These are phyloP conservation scores for Fusarium pseudoanthophilum DNA, from an alignment of 2,329 filamentous ascomycete genomes.

Conservation along the genomic window DNA sequence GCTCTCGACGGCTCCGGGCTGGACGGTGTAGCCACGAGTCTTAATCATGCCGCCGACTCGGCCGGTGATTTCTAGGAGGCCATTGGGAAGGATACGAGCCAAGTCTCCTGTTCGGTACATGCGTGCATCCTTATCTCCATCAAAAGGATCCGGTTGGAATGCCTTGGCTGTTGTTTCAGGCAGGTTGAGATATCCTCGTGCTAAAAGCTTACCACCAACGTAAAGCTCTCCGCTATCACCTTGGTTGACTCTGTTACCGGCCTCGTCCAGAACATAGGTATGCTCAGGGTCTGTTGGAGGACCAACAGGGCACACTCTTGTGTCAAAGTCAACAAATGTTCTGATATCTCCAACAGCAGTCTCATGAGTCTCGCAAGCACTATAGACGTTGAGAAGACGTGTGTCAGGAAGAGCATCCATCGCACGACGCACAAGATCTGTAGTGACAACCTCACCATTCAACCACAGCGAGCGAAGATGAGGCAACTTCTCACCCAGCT, in stretches of 20 bases:
- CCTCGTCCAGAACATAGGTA: slow-evolving; percentile 78
- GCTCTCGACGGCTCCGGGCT: slow-evolving; percentile 80
- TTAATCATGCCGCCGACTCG: slow-evolving; percentile 85
- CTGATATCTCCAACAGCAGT: slow-evolving; percentile 80
- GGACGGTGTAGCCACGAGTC: slow-evolving; percentile 80
- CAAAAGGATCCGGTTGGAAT: slow-evolving; percentile 75
- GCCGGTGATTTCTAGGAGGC: slow-evolving; percentile 78
- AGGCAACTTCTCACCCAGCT: slow-evolving; percentile 71
- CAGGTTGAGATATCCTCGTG: slow-evolving; percentile 82
- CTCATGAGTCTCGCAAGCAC: slow-evolving; percentile 84
- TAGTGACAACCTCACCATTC: slow-evolving; percentile 85
- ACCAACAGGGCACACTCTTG: slow-evolving; percentile 78
- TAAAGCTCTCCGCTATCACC: slow-evolving; percentile 78
- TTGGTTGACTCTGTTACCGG: slow-evolving; percentile 69
- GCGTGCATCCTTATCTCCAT: slow-evolving; percentile 66
- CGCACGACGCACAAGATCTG: slow-evolving; percentile 76
- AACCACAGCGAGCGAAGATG: slow-evolving; percentile 78
- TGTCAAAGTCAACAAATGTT: slow-evolving; percentile 71
- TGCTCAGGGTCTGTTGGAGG: slow-evolving; percentile 74
- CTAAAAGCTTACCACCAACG: slow-evolving; percentile 78
- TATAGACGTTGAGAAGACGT: slow-evolving; percentile 82
- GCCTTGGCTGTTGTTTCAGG: slow-evolving; percentile 80
- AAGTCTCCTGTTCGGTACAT: slow-evolving; percentile 82
- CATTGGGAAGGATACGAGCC: slow-evolving; percentile 73
- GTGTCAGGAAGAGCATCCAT: slow-evolving; percentile 74